Evolutionary conservation across 495 filamentous ascomycete species (phyloP).

Genomic region (Podospora pseudopauciseta): DNA sequence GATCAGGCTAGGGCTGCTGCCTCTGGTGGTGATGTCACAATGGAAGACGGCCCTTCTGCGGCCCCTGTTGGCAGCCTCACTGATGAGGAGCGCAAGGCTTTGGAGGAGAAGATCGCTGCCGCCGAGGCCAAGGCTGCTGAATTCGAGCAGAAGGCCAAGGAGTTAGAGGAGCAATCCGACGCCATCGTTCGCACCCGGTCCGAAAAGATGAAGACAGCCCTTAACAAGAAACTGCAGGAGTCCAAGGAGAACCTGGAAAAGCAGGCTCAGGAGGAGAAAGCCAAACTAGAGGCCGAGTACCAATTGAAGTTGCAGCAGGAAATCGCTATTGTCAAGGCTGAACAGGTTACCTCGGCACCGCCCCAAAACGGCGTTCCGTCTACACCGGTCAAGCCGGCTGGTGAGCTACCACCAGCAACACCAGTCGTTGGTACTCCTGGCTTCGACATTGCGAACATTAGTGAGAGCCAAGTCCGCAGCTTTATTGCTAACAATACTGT

Average conservation of each 20-base stretch:
- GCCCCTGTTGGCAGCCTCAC: conserved; percentile 31
- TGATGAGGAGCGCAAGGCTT: conserved; percentile 49
- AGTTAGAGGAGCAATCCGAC: conserved; percentile 52
- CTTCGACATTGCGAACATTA: conserved; percentile 40
- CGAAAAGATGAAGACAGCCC: conserved; percentile 66
- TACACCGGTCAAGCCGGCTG: conserved; percentile 32
- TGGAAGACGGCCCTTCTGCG: conserved; percentile 33
- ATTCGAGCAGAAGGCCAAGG: conserved; percentile 52
- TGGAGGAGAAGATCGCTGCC: conserved; percentile 47
- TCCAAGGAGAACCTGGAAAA: conserved; percentile 46
- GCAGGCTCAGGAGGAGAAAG: conserved; percentile 51
- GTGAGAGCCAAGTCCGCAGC: conserved; percentile 62
- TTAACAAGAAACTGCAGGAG: conserved; percentile 68
- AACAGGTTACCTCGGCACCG: conserved; percentile 38
- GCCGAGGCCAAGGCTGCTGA: conserved; percentile 50
- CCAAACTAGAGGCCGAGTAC: conserved; percentile 57
- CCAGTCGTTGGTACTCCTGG: conserved; percentile 33
- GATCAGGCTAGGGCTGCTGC: conserved; percentile 44
- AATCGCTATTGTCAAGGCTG: conserved; percentile 50
- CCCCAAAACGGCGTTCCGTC: conserved; percentile 36
- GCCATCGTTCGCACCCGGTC: conserved; percentile 60
- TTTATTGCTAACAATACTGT: conserved; percentile 62
- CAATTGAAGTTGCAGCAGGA: conserved; percentile 65
- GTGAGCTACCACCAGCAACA: conserved; percentile 29
- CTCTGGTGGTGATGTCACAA: conserved; percentile 30